Evolutionary conservation across 1,139 yeast species (phyloP).

Genomic region (Sugiyamaella sp.): DNA sequence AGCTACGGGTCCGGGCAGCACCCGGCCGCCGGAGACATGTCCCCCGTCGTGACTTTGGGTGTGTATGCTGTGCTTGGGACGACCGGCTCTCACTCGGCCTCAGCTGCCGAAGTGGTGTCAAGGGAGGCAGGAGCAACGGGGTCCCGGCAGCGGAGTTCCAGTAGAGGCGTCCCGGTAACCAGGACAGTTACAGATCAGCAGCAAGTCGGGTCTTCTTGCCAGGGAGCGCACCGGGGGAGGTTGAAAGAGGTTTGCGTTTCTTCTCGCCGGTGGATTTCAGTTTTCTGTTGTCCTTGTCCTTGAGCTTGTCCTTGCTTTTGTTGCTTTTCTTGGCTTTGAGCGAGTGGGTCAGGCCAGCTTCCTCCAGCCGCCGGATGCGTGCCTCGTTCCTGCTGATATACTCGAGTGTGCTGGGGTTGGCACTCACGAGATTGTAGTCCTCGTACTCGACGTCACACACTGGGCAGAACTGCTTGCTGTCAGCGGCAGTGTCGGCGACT

Average conservation of each 20-base stretch:
- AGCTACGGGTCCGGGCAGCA: not conserved
- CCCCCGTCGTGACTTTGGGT: no score
- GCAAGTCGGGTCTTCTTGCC: conserved; percentile 12
- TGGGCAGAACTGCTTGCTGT: conserved; percentile 43
- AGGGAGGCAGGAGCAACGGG: not conserved
- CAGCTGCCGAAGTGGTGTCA: no score
- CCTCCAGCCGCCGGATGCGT: conserved; percentile 45
- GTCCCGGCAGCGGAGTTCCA: not conserved
- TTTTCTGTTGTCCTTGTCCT: conserved; percentile 37
- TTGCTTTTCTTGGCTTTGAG: conserved; percentile 46
- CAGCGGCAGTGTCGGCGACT: no score
- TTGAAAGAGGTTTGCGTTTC: conserved; percentile 11
- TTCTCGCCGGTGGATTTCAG: conserved; percentile 4
- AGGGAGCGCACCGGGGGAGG: not conserved
- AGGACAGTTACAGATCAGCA: not conserved
- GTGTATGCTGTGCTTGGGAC: no score
- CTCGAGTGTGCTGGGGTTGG: conserved; percentile 43
- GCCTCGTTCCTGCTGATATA: conserved; percentile 40
- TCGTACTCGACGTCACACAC: conserved; percentile 45
- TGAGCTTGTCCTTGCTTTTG: no score
- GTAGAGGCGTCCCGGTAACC: not conserved
- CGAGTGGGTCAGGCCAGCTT: conserved; percentile 52
- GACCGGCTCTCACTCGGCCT: no score
- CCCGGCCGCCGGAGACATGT: no score
- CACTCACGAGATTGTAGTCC: conserved; percentile 43